Evolutionary conservation across 768 basidiomycete genomes (phyloP).

Genomic region (Lactarius trivialis): DNA sequence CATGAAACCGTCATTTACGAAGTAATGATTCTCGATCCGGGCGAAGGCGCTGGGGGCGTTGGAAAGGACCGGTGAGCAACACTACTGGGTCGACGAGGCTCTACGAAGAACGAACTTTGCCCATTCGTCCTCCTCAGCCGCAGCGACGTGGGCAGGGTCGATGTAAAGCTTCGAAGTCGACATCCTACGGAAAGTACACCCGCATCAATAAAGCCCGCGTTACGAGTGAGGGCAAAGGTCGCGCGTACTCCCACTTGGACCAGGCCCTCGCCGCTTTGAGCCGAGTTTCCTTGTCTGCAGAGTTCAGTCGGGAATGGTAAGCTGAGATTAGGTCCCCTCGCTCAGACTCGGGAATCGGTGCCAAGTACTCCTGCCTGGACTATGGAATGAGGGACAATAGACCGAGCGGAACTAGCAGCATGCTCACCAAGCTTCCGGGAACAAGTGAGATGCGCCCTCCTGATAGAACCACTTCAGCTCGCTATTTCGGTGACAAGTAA

Average conservation of each 20-base stretch:
- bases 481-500: conserved; percentile 26
- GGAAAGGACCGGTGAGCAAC: background rate
- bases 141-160: conserved; percentile 59
- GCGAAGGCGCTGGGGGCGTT: conserved; percentile 61
- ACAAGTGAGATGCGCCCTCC: conserved; percentile 71
- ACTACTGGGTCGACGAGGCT: background rate
- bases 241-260: conserved; percentile 83
- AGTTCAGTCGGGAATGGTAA: conserved; percentile 75
- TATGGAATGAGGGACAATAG: background rate
- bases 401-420: background rate
- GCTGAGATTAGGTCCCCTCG: conserved; percentile 76
- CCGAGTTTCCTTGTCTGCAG: conserved; percentile 58
- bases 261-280: conserved; percentile 74
- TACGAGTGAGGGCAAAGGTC: background rate
- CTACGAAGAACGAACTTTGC: conserved; percentile 48
- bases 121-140: conserved; percentile 66
- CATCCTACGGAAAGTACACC: conserved; percentile 51
- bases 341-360: conserved; percentile 74
- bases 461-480: conserved; percentile 94
- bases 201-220: background rate
- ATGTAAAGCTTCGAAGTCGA: conserved; percentile 68
- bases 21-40: conserved; percentile 87
- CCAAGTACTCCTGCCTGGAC: conserved; percentile 76
- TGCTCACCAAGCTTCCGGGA: conserved; percentile 79
- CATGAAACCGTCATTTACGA: conserved; percentile 86